phyloP scores from a whole-genome alignment of 2,329 filamentous ascomycete species.

The Apiospora hydei region DNA sequence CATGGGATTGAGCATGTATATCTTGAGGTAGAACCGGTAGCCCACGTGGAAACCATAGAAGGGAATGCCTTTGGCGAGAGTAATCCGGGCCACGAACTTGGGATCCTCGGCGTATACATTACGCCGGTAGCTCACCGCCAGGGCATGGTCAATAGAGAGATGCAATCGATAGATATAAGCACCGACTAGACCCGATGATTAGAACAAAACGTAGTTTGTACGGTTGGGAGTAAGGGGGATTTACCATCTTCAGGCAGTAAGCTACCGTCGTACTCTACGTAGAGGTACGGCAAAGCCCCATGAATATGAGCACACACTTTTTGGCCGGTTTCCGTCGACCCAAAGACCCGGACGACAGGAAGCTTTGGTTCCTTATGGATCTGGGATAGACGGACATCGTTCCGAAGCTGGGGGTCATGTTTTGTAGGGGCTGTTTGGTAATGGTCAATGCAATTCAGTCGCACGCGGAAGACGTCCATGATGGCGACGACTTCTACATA shows the following conservation, averaged over 20 bases:
- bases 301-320: slow-evolving; percentile 97
- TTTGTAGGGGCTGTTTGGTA: slow-evolving; percentile 83
- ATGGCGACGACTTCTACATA: slow-evolving; percentile 27
- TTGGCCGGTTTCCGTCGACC: slow-evolving; percentile 91
- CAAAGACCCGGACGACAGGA: slow-evolving; percentile 89
- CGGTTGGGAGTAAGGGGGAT: background rate
- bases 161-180: slow-evolving; percentile 81
- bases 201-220: background rate
- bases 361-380: slow-evolving; percentile 73
- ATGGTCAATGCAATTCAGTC: slow-evolving; percentile 94
- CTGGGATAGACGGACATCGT: slow-evolving; percentile 65
- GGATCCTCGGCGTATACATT: slow-evolving; percentile 73
- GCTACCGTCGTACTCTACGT: slow-evolving; percentile 81
- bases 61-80: slow-evolving; percentile 88
- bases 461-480: slow-evolving; percentile 83
- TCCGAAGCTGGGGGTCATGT: slow-evolving; percentile 81
- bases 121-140: slow-evolving; percentile 84
- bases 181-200: slow-evolving; percentile 60
- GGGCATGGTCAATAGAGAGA: slow-evolving; percentile 86
- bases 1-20: slow-evolving; percentile 89
- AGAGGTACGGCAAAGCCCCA: slow-evolving; percentile 95
- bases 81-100: slow-evolving; percentile 86
- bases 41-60: slow-evolving; percentile 97
- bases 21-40: slow-evolving; percentile 89
- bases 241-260: slow-evolving; percentile 71